Evolutionary conservation across 371 early-diverging fungal species (phyloP), one percentile per base, ranked within the genome.

Genomic region (Actinomortierella ambigua): DNA sequence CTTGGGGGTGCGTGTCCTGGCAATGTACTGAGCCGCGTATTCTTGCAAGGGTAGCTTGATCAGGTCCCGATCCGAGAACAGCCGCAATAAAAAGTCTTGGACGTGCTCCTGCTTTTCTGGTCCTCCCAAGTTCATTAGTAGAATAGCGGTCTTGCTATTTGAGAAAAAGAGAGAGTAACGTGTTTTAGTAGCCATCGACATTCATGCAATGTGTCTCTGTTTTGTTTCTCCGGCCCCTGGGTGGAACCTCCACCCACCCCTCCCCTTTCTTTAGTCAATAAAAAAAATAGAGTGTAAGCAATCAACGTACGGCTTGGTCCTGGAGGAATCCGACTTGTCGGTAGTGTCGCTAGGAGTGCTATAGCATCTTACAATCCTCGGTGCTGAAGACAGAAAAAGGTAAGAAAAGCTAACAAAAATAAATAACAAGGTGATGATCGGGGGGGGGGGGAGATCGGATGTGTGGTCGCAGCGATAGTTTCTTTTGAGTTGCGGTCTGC

Each of bases 91-190:
- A 73, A 96, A 98, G 50, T 81, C 85, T 28, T 90, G 78, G 11
- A 98, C 98, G 54, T 92, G 90, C 20, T 84, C 82, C 50, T 90
- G 77, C 5, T 80, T 93, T 34, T 82, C 76, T 8, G 98, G 98
- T 0, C 98, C 98, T 43, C 98, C 98, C 87, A 97, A 85, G 79
- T 97, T 97, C 78, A 96, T 92, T 50, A 97, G 79, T 13, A 96
- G 69, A 34, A 97, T 78, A 41, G 90, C 98, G 0, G 96, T 95
- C 27, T 71, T 71, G 41, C 71, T 71, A 41, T n/a, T 41, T 6
- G 56, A 41, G 2, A 2, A 22, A 15, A 46, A 11, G 26, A 3
- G 4, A 17, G 24, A 49, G 3, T 26, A 49, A 24, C 24, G 9
- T 8, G 50, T 18, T 52, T n/a, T n/a, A n/a, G n/a, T n/a, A n/a